Base-by-base conservation (phyloP, 1,139 yeast species). In the Casaregolazyma lundiana region DNA sequence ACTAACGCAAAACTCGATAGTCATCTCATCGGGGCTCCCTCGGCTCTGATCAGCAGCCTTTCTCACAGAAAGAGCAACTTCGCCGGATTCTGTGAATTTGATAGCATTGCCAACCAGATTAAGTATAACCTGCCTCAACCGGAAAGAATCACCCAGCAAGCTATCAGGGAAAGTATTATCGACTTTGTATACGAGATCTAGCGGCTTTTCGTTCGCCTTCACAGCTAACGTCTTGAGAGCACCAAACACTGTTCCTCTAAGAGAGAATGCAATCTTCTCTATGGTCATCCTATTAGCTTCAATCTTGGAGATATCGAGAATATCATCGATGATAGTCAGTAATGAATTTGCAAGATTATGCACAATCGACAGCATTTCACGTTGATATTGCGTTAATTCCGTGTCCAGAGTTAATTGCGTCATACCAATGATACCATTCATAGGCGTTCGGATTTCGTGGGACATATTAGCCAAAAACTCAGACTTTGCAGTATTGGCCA, bases 251-350 rank as follows among this genome's bases (percentile, higher is more conserved):
- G 95, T 86, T 4, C 94, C 90, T 61, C 95, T 73, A 43, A 86
- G 70, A 6, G 92, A 83, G 61, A 86, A 86, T 51, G 89, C 94
- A 55, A 86, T 85, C 63, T 84, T 87, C 63, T 86, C 95, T 51
- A 86, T 88, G 0, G 95, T 86, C 95, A 86, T 87, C 65, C 95
- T 74, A 65, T 86, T 87, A 18, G 95, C 95, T 67, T 86, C 96
- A 66, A 86, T 86, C 76, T 86, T 86, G 47, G 95, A 86, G 58
- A 87, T 86, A 78, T 87, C 96, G 59, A 86, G 74, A 61, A 86
- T 86, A 65, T 86, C 96, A 64, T 86, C 95, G 58, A 87, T 87
- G 56, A 86, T 86, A 0, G 95, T 86, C 61, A 86, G 74, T 55
- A 86, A 71, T 1, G 94, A 84, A 59, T 85, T 86, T 35, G 95